These are phyloP conservation scores for Aspergillus oerlinghausenensis DNA, from an alignment of 2,329 filamentous ascomycete species.

Conservation along the genomic window DNA sequence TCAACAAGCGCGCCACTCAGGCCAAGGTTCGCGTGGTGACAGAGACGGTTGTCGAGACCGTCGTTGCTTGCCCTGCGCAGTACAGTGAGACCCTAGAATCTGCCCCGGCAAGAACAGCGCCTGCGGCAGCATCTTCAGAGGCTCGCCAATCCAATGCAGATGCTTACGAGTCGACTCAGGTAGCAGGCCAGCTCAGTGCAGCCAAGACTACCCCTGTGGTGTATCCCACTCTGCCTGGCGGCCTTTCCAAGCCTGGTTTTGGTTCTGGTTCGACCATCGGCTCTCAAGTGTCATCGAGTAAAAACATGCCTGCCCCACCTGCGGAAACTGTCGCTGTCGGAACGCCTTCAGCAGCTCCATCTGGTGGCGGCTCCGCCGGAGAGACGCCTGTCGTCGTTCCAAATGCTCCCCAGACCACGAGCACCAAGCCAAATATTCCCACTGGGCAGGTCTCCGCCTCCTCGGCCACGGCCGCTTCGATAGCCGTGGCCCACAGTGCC, in stretches of 20 bases:
- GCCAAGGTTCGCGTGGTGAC: conserved; percentile 5
- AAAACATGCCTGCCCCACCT: neutral
- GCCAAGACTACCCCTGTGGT: neutral
- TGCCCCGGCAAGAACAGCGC: neutral
- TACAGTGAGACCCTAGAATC: conserved; percentile 6
- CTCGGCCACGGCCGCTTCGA: conserved; percentile 7
- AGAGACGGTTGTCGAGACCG: conserved; percentile 22
- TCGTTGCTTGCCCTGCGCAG: conserved; percentile 20
- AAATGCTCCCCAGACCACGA: neutral
- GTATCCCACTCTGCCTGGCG: neutral
- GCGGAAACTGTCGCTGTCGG: neutral
- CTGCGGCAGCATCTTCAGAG: neutral
- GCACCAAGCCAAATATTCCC: neutral
- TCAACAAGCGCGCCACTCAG: conserved; percentile 23
- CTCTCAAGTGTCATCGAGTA: neutral
- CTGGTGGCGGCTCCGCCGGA: neutral
- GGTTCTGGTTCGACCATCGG: neutral
- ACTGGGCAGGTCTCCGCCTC: neutral
- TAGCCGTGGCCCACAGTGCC: conserved; percentile 5
- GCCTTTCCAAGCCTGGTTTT: neutral
- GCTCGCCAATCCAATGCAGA: neutral
- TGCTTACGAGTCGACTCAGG: neutral
- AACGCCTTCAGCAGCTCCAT: neutral
- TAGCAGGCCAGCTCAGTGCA: neutral
- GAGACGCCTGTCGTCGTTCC: neutral